Evolutionary conservation across 768 basidiomycete species (phyloP).

Genomic region (Xerocomellus chrysenteron): DNA sequence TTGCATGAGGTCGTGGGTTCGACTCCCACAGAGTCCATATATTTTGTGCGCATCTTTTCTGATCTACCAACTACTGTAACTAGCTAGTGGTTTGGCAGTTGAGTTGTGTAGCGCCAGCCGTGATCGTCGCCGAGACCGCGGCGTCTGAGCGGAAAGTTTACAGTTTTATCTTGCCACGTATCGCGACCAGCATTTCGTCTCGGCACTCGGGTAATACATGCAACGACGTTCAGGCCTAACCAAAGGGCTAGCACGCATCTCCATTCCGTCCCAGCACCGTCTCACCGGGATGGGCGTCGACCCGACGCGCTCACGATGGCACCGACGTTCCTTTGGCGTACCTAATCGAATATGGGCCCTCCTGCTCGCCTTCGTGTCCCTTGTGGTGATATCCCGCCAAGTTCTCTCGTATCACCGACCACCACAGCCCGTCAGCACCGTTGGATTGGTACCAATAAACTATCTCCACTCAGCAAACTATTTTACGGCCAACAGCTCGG

Average conservation of each 20-base stretch:
- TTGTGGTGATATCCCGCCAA: constrained; percentile 58
- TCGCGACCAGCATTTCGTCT: neutral
- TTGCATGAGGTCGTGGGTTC: constrained; percentile 36
- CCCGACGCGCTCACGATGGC: constrained; percentile 51
- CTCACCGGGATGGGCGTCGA: constrained; percentile 45
- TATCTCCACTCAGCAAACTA: constrained; percentile 65
- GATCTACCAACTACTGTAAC: no score
- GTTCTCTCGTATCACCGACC: constrained; percentile 40
- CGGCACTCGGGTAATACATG: constrained; percentile 42
- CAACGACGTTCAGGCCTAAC: constrained; percentile 53
- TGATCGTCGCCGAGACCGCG: neutral
- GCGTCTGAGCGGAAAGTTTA: constrained; percentile 1
- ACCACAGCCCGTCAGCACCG: constrained; percentile 32
- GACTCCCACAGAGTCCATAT: constrained; percentile 35
- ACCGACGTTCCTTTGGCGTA: constrained; percentile 58
- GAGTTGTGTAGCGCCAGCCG: neutral
- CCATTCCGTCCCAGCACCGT: constrained; percentile 39
- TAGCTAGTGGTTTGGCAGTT: no score
- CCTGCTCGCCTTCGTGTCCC: constrained; percentile 50
- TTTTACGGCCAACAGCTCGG: constrained; percentile 34
- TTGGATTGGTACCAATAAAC: constrained; percentile 67
- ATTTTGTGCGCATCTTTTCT: neutral
- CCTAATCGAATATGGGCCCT: constrained; percentile 71
- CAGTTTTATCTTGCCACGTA: constrained; percentile 5
- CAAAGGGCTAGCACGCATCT: constrained; percentile 58